Percentiles rank a stretch among this genome's conserved stretches.
Evolutionary conservation across 2,329 filamentous ascomycete genomes (phyloP).

Genomic region (Pyrenophora seminiperda): DNA sequence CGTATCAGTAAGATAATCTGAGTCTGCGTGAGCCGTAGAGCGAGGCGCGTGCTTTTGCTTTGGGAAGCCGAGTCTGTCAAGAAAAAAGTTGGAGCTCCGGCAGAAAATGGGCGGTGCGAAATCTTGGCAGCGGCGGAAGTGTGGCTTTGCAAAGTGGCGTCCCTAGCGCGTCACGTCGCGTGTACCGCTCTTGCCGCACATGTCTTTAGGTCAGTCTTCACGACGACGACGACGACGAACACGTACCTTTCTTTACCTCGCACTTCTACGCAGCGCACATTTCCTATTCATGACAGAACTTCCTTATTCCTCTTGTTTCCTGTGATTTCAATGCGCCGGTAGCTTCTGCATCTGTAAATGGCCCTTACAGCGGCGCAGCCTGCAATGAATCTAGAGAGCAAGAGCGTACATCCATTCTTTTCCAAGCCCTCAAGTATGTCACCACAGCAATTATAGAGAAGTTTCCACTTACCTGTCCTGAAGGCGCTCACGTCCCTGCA

Average conservation of each 20-base stretch:
- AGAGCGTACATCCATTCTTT: slow-evolving; percentile 49
- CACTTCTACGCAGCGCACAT: slow-evolving; percentile 6
- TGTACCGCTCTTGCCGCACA: slow-evolving; percentile 3
- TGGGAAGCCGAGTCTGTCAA: slow-evolving; percentile 16
- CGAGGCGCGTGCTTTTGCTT: slow-evolving; percentile 21
- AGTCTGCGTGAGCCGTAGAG: slow-evolving; percentile 31
- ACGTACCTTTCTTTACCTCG: slow-evolving; percentile 7
- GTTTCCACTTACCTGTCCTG: slow-evolving; percentile 2
- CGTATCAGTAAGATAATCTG: slow-evolving; percentile 13
- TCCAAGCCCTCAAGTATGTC: slow-evolving; percentile 36
- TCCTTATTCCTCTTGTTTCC: neutral
- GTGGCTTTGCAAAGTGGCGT: slow-evolving; percentile 14
- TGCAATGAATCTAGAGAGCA: slow-evolving; percentile 47
- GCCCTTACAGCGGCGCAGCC: slow-evolving; percentile 43
- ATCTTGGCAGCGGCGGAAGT: slow-evolving; percentile 21
- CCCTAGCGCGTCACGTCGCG: slow-evolving; percentile 20
- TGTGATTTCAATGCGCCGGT: slow-evolving; percentile 23
- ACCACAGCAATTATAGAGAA: too few relatives aligned
- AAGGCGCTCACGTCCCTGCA: slow-evolving; percentile 24
- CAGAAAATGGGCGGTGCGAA: slow-evolving; percentile 25
- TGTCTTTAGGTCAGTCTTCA: slow-evolving; percentile 9
- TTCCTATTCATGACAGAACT: neutral
- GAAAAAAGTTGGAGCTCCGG: slow-evolving; percentile 34
- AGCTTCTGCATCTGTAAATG: slow-evolving; percentile 36
- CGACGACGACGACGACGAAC: neutral